Evolutionary conservation across 352 stramenopile genomes (phyloP).

Genomic region (Pythium sp.): DNA sequence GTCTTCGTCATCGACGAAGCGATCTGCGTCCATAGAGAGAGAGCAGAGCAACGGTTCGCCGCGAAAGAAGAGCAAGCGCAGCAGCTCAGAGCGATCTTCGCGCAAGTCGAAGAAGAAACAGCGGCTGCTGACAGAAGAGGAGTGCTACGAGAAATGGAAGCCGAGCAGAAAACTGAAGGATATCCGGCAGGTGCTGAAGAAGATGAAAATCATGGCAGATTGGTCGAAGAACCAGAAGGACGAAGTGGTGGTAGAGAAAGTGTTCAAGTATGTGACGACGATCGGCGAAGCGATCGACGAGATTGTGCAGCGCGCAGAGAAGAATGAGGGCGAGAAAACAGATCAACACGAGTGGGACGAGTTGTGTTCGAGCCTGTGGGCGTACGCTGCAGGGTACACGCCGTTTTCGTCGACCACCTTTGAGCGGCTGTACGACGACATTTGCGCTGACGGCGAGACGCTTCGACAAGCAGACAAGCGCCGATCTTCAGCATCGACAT

Average conservation of each 20-base stretch:
- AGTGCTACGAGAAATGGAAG: conserved; percentile 77
- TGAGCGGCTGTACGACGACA: conserved; percentile 85
- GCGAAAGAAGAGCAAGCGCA: conserved; percentile 26
- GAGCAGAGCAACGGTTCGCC: conserved; percentile 19
- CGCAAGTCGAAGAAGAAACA: conserved; percentile 16
- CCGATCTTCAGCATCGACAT: conserved; percentile 18
- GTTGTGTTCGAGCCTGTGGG: conserved; percentile 75
- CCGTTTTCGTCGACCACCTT: conserved; percentile 73
- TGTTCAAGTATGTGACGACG: conserved; percentile 83
- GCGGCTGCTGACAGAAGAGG: conserved; percentile 43
- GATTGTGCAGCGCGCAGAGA: conserved; percentile 48
- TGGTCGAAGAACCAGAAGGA: conserved; percentile 84
- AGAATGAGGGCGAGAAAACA: conserved; percentile 21
- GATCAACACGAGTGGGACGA: conserved; percentile 57
- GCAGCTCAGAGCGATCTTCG: conserved; percentile 4
- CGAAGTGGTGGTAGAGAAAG: conserved; percentile 83
- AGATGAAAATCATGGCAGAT: conserved; percentile 82
- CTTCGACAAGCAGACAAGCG: conserved; percentile 24
- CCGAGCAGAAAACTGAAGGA: conserved; percentile 71
- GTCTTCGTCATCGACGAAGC: conserved; percentile 26
- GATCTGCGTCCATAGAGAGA: conserved; percentile 27
- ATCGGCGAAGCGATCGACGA: conserved; percentile 80
- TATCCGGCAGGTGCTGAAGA: conserved; percentile 81
- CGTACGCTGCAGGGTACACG: conserved; percentile 72
- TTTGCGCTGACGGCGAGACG: conserved; percentile 66